These are phyloP conservation scores for Trametes cubensis DNA, from an alignment of 768 basidiomycete species.

Conservation along the genomic window DNA sequence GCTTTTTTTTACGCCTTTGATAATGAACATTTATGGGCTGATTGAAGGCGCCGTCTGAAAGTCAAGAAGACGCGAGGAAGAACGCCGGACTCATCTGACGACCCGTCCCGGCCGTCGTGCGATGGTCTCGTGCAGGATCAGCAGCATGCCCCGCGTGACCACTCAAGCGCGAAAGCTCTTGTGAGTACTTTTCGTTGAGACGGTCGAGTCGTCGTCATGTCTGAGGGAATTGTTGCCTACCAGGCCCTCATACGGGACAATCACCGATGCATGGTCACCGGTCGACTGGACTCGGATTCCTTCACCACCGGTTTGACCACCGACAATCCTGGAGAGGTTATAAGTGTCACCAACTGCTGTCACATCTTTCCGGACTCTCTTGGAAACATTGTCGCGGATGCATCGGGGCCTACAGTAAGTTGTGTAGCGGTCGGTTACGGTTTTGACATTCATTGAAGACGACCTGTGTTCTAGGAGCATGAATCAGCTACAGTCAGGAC, in stretches of 20 bases:
- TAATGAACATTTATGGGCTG: background rate
- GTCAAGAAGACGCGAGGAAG: background rate
- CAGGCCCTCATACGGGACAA: background rate
- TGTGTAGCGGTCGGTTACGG: background rate
- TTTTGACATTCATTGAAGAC: background rate
- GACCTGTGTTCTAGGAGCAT: background rate
- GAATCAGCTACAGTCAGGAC: background rate
- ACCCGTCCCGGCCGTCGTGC: background rate
- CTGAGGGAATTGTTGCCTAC: background rate
- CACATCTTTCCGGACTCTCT: conserved; percentile 2
- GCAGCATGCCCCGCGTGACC: background rate
- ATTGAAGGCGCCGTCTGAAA: background rate
- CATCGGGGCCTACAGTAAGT: background rate
- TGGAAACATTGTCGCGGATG: background rate
- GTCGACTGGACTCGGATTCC: background rate
- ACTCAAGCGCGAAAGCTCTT: conserved; percentile 1
- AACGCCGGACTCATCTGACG: background rate
- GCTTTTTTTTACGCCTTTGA: background rate
- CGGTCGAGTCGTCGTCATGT: background rate
- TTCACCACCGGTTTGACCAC: background rate
- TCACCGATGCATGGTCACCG: conserved; percentile 4
- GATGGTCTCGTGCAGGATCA: background rate
- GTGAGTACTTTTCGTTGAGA: background rate
- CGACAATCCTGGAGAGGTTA: background rate
- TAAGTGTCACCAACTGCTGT: background rate